Conservation (phyloP, 228 moss, liverwort and hornwort genomes). For the Sphagnum fallax region DNA sequence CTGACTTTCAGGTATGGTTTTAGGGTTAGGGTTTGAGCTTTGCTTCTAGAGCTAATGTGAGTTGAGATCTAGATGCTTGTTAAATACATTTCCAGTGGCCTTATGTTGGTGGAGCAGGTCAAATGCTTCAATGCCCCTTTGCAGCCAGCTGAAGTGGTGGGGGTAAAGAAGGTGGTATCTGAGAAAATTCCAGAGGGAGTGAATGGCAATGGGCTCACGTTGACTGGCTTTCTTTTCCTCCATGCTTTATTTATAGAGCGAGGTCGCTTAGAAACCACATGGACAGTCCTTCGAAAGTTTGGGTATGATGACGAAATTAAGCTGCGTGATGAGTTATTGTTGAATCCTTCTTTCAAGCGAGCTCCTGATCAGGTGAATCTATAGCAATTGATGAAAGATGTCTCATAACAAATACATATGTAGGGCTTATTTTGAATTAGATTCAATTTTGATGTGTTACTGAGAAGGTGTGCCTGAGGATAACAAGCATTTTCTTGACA, state of each 20-base stretch:
- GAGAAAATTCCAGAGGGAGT: conserved; percentile 98
- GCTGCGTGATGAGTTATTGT: conserved; percentile 77
- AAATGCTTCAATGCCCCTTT: conserved; percentile 99
- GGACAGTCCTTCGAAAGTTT: conserved; percentile 96
- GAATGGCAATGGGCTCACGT: conserved; percentile 78
- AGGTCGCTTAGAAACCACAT: conserved; percentile 93
- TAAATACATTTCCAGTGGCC: too few species aligned
- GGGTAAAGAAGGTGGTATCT: conserved; percentile 93
- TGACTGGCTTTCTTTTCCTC: conserved; percentile 87
- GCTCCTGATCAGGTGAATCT: conserved; percentile 71
- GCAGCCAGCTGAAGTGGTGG: conserved; percentile 85
- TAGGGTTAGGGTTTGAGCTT: too few species aligned
- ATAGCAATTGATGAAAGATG: too few species aligned
- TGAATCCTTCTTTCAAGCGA: conserved; percentile 80
- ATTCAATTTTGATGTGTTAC: too few species aligned
- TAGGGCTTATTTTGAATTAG: too few species aligned
- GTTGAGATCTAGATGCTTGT: neutral
- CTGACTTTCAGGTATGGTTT: neutral
- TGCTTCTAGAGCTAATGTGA: neutral
- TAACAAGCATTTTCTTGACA: too few species aligned
- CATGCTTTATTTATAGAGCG: conserved; percentile 94
- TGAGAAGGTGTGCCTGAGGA: too few species aligned
- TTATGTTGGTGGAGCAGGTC: conserved; percentile 35
- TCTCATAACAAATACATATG: too few species aligned
- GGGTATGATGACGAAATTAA: conserved; percentile 95